A percentile compares a stretch with the other conserved stretches of the same genome.
phyloP scores from a whole-genome alignment of 164 flowering plant species.

The Vitis riparia region DNA sequence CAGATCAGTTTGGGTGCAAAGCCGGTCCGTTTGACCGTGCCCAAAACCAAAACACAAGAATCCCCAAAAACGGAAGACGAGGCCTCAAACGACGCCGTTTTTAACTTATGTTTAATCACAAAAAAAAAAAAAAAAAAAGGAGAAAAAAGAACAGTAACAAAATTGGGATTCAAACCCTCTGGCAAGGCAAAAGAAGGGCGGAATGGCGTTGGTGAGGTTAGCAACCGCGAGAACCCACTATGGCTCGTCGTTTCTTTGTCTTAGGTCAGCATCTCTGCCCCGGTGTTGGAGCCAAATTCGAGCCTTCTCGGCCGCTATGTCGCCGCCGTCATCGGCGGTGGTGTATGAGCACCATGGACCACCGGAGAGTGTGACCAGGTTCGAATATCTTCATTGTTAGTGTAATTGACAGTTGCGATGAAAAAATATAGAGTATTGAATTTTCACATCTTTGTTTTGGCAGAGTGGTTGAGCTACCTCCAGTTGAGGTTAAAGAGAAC shows the following conservation, averaged over 20 bases:
- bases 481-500: conserved; percentile 70
- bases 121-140: too few species aligned
- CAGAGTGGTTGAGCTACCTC: conserved; percentile 69
- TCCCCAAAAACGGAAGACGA: too few species aligned
- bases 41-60: too few species aligned
- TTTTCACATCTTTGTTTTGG: conserved; percentile 1
- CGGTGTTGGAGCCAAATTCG: conserved; percentile 21
- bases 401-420: too few species aligned
- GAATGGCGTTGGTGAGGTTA: conserved; percentile 30
- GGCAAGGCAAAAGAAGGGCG: conserved; percentile 5
- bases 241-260: conserved; percentile 6
- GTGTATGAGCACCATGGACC: conserved; percentile 83
- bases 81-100: background rate
- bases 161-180: background rate
- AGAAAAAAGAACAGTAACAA: background rate
- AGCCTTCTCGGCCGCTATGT: conserved; percentile 53
- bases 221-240: conserved; percentile 15
- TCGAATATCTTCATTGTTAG: background rate
- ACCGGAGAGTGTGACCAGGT: conserved; percentile 85
- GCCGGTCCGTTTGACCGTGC: too few species aligned
- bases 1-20: too few species aligned
- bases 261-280: background rate
- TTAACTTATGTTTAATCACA: background rate
- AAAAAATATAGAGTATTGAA: background rate
- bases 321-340: conserved; percentile 88